Base-by-base conservation (phyloP, 768 basidiomycete species). In the Lentinula lateritia region DNA sequence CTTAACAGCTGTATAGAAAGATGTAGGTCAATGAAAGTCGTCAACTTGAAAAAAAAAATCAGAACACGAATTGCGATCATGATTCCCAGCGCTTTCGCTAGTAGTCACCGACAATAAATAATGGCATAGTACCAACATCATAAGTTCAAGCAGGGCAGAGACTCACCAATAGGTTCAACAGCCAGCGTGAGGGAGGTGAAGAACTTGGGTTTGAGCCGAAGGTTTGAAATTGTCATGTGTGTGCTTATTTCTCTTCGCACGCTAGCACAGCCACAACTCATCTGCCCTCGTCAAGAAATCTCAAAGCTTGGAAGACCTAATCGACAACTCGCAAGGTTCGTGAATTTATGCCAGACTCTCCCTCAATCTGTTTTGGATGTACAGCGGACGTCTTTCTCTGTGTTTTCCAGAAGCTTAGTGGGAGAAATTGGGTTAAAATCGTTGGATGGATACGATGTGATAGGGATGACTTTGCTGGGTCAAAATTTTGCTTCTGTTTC, bases 101-200 rank as follows among this genome's bases (percentile, higher is more conserved):
- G 66, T 66, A 60, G 73, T 86, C 85, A 84, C 76, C 74, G 85
- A 89, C 86, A 89, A 89, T 87, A 89, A 87, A 89, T 88, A 63
- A 80, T 67, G 65, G 74, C 76, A 73, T 69, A 65, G 65, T 65
- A 66, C 75, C 76, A 71, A 74, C 84, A 86, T 85, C 85, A 83
- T 77, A 46, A 58, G 58, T n/a, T 12, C 8, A 10, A 48, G 5
- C 46, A 43, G 12, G 38, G 58, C 52, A 50, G 13, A 12, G 18
- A 56, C 32, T 32, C 18, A 52, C 35, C 50, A 6, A 13, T 35
- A 35, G 45, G 46, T 23, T 10, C 18, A 20, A 18, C 20, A 18
- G 46, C 20, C 20, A 23, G 18, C 20, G 6, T 28, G 46, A 48
- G 20, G 46, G 9, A 23, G 46, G 46, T 16, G 9, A 16, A n/a